Evolutionary conservation across 306 rosid genomes (phyloP), one percentile per base, ranked within the genome.

Genomic region (Inga oerstediana): DNA sequence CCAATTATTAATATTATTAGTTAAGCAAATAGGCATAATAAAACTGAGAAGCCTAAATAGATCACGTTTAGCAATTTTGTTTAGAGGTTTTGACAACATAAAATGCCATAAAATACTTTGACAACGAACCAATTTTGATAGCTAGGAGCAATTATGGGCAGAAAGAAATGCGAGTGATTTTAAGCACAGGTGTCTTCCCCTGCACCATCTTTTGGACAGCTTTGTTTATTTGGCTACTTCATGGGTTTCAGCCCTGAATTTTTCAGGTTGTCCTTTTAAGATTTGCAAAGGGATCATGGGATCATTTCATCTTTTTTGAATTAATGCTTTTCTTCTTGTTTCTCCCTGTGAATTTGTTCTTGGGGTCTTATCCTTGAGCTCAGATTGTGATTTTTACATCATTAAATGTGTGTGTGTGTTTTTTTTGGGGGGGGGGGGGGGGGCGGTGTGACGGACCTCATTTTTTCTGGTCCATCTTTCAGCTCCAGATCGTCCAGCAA

Each of bases 401-500:
- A 49, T 16, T 49, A 49, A 14, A 51, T 43, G 46, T 10, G 2
- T 41, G 8, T 45, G 48, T 39, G 14, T 46, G 3, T 46, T 46
- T 46, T 12, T 46, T 12, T 12, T 2, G 16, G 51, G 51, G 51
- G 51, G 11, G 39, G 3, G 8, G 4, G 51, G 51, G 51, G 51
- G 11, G 39, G 3, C 1, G 4, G 37, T 35, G 8, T 71, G 52
- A 64, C 68, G 34, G 7, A 96, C 99, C 95, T 97, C 97, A 84
- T 86, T 97, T 84, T 87, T 91, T 76, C 94, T 88, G 75, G 87
- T 85, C 99, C 99, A 97, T 77, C 97, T 89, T 74, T 79, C 86
- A 51, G 12, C 27, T 4, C 99, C 99, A 85, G 98, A 84, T 75
- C 93, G 86, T 72, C 99, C 99, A 82, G 99, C 97, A 90, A 90